Evolutionary conservation across 1,284 basidiomycete genomes (phyloP), one percentile per base, ranked within the genome.

Genomic region (Boletellus dicymbophilus): DNA sequence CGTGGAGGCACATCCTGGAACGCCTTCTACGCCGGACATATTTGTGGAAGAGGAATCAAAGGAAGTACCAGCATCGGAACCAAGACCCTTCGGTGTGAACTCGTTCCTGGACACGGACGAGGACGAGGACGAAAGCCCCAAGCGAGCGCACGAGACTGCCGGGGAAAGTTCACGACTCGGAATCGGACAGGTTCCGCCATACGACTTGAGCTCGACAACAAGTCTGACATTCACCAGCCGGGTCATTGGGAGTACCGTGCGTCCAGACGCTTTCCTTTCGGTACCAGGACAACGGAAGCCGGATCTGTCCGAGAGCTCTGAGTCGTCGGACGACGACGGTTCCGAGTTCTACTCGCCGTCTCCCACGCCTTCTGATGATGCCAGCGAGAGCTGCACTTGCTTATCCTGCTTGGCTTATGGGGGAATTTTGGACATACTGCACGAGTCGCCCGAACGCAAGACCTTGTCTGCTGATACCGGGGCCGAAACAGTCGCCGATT

Each of bases 41-140:
- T 49, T 21, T 26, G 59, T 66, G 33, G 63, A 62, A 46, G 50
- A 58, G 12, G 63, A 65, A 49, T 41, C 44, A 1, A n/a, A 21
- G 3, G 42, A 44, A 10, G n/a, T 30, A 22, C 49, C 52, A 1
- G 15, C 4, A 20, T 37, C 48, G 16, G 51, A 38, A 3, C 36
- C 48, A 13, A 44, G 31, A 4, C 31, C 26, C 1, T 53, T 43
- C 31, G 62, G 58, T 1, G 50, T 40, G 43, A 51, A 30, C 27
- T 61, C 60, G 15, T 63, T 58, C 26, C 28, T 53, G 30, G 33
- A 51, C n/a, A 44, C 63, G 48, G 52, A 50, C 23, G 49, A 48
- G 4, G 59, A 48, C 23, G 52, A 41, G 21, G 33, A 3, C 9
- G 49, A 40, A 7, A n/a, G 4, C 20, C 7, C 3, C 11, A 23